Evolutionary conservation across 495 filamentous ascomycete species (phyloP), one percentile per base, ranked within the genome.

Genomic region (Lepidopterella palustris): DNA sequence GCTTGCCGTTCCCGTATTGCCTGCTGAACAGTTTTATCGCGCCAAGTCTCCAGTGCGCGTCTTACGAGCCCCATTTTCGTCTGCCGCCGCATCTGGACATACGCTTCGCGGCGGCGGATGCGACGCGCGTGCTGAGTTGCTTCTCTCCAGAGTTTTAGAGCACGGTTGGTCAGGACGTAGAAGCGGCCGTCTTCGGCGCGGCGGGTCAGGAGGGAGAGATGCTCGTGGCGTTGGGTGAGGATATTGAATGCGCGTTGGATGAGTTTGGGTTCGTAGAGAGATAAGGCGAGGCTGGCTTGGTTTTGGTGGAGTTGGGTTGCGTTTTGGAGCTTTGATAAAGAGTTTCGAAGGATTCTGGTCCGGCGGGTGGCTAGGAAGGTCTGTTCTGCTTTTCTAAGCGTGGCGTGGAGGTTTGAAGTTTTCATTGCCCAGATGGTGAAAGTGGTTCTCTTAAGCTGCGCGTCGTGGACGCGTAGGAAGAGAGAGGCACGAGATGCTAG

Each of bases 31-130:
- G 77, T 71, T 54, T 74, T 75, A 6, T 72, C 66, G n/a, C 67
- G 69, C 82, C 82, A 87, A 10, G 40, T 60, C 3, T 58, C 47
- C 45, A 85, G 59, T 25, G 73, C 70, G 5, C 72, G 71, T 32
- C 73, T 71, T 11, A 78, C 84, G 40, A 87, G 70, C 9, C 76
- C 80, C 53, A 84, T 77, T 67, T 88, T 89, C 23, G 74, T 64
- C 49, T 69, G 78, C 40, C 84, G 73, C 45, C 86, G 74, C 23
- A 85, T 70, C 45, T 77, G 76, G 0, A 76, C 74, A 72, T 89
- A 88, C 8, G 82, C 78, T 23, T 82, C 77, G 49, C 82, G 79
- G 8, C 82, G 77, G 45, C 80, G 81, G 55, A 78, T 74, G 57
- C 80, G 78, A 27, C 78, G 73, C 6, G 80, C 75, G 45, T 79